Conservation (phyloP, 495 filamentous ascomycete genomes). For the Hypoxylon crocopeplum region DNA sequence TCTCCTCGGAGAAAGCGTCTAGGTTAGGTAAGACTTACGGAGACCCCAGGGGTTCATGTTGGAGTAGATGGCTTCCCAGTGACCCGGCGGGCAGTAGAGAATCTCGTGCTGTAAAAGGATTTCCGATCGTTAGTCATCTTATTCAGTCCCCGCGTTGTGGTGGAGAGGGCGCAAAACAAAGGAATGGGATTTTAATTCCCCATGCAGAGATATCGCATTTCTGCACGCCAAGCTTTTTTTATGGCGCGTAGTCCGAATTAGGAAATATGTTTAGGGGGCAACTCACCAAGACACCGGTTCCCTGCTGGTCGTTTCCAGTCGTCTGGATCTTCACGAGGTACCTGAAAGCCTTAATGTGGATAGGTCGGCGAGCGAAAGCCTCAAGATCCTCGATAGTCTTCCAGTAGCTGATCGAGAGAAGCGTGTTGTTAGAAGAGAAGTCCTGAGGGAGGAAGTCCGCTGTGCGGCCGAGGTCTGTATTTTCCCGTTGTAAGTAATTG, state of each 20-base stretch:
- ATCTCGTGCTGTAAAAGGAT: conserved; percentile 46
- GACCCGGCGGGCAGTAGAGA: conserved; percentile 46
- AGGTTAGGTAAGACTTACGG: no score
- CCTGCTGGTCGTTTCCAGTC: background rate
- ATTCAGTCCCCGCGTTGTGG: no score
- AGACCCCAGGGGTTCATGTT: conserved; percentile 41
- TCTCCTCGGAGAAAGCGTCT: no score
- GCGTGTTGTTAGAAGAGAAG: conserved; percentile 39
- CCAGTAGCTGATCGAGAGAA: conserved; percentile 52
- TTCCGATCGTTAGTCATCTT: no score
- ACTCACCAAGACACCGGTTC: background rate
- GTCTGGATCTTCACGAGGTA: background rate
- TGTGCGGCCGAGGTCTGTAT: conserved; percentile 23
- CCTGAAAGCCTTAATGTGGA: background rate
- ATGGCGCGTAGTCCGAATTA: no score
- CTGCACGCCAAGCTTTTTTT: no score
- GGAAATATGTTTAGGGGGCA: no score
- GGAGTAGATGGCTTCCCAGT: conserved; percentile 55
- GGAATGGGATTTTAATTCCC: no score
- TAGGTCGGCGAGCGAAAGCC: conserved; percentile 47
- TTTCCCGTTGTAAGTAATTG: background rate
- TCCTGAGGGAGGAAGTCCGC: conserved; percentile 31
- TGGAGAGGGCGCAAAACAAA: no score
- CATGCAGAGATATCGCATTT: no score
- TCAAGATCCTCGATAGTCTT: conserved; percentile 52